Base-by-base conservation (phyloP, 2,329 filamentous ascomycete species). In the Ophiostoma ulmi region DNA sequence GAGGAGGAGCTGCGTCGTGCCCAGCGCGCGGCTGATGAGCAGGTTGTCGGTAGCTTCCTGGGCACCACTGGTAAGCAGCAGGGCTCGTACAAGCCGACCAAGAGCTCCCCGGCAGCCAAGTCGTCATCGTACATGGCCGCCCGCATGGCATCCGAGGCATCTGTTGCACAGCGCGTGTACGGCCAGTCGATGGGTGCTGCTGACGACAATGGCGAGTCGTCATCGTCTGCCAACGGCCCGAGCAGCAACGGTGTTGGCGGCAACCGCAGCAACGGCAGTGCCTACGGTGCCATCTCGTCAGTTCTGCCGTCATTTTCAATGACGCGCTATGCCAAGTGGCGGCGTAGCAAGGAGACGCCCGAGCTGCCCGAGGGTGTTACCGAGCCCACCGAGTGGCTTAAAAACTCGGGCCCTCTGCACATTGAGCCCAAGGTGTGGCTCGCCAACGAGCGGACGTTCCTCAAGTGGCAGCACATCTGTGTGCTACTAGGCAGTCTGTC, bases 341-440 rank as follows among this genome's bases (percentile, higher is more conserved):
- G 84, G 75, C 82, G 85, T 70, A 83, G 85, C 65, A 79, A 83
- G 75, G 79, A 80, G 38, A 80, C 81, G 68, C 58, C 48, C 84
- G 69, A 68, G 64, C 84, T 98, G 3, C 95, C 95, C 0, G 91
- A 93, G 36, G 95, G 95, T 41, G 92, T 99, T n/a, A 87, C 87
- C 31, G 89, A 96, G 77, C 95, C 95, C 1, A 88, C 86, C 10
- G 85, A 88, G 74, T 96, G 94, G 89, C 92, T 99, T 84, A 99
- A 99, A 83, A 96, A 99, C 80, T 87, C 91, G 44, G 94, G 95
- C 3, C 91, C 93, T 48, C 86, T 98, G 74, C 91, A 93, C 78
- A 93, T 99, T 71, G 95, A 99, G 82, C 93, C 93, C 73, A 99
- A 99, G 81, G 94, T 99, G 39, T 99, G 95, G 94, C 89, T 99